Percentiles rank a stretch among this genome's conserved stretches.
phyloP scores from a whole-genome alignment of 768 basidiomycete genomes.

The Harrya chromipes region DNA sequence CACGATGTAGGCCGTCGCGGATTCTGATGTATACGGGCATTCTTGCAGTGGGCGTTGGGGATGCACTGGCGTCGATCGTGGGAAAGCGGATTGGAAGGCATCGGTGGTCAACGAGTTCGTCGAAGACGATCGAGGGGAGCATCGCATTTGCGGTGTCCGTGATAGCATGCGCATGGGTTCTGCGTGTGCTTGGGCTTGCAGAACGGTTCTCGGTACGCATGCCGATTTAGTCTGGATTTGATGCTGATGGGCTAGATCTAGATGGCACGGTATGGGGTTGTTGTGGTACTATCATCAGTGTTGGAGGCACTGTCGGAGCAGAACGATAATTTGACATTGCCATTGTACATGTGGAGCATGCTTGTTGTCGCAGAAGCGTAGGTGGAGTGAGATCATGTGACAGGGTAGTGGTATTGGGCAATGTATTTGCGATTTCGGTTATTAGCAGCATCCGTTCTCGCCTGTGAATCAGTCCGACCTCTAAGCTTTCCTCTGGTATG shows the following conservation, averaged over 20 bases:
- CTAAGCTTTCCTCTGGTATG: background rate
- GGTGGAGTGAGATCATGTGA: slow-evolving; percentile 21
- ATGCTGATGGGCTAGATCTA: slow-evolving; percentile 35
- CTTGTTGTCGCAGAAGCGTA: slow-evolving; percentile 53
- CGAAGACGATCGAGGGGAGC: slow-evolving; percentile 92
- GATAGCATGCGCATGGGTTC: slow-evolving; percentile 60
- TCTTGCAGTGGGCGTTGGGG: slow-evolving; percentile 86
- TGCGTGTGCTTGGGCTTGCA: slow-evolving; percentile 67
- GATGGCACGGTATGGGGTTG: slow-evolving; percentile 63
- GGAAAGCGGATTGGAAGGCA: slow-evolving; percentile 80
- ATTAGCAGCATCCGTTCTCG: background rate
- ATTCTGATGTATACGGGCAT: slow-evolving; percentile 80
- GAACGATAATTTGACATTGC: slow-evolving; percentile 96
- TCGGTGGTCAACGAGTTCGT: slow-evolving; percentile 80
- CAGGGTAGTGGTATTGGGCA: slow-evolving; percentile 22
- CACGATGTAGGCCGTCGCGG: slow-evolving; percentile 39
- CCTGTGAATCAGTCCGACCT: too few relatives aligned
- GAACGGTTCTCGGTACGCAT: slow-evolving; percentile 75
- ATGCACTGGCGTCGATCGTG: slow-evolving; percentile 91
- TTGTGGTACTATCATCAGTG: slow-evolving; percentile 61
- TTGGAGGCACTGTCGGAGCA: slow-evolving; percentile 93
- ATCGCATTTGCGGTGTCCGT: slow-evolving; percentile 76
- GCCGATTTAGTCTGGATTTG: background rate
- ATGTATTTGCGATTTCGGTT: slow-evolving; percentile 1
- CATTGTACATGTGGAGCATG: slow-evolving; percentile 94